Percentiles rank a stretch among this genome's conserved stretches.
phyloP scores from a whole-genome alignment of 129 eudicot species.

The Calendula officinalis region DNA sequence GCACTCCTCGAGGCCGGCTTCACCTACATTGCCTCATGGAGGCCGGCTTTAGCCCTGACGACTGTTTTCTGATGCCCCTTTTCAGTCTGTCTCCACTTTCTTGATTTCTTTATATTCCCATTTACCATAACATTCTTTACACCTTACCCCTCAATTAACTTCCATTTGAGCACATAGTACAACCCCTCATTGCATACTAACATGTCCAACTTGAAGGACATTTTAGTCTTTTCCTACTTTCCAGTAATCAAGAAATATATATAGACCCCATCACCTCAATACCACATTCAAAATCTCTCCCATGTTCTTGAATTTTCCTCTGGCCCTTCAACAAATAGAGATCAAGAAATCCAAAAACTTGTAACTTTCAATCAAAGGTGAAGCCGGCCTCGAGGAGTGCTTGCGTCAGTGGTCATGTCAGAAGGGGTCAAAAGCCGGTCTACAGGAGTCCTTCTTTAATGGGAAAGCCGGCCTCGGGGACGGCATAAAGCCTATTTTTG shows the following conservation, averaged over 20 bases:
- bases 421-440: no score
- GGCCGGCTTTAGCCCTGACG: no score
- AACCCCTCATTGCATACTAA: conserved; percentile 9
- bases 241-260: background rate
- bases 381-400: no score
- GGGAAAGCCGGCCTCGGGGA: no score
- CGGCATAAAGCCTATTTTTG: no score
- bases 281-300: background rate
- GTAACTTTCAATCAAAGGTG: background rate
- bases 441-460: no score
- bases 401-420: no score
- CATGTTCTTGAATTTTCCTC: background rate
- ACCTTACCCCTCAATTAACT: no score
- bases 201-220: conserved; percentile 13
- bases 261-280: background rate
- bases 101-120: background rate
- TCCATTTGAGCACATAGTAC: background rate
- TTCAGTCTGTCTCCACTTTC: conserved; percentile 12
- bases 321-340: background rate
- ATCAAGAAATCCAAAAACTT: background rate
- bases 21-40: no score
- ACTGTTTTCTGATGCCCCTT: conserved; percentile 20
- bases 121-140: background rate
- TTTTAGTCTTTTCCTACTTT: conserved; percentile 11
- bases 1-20: no score